phyloP scores from a whole-genome alignment of 2,329 filamentous ascomycete genomes.

The Metarhizium anisopliae region DNA sequence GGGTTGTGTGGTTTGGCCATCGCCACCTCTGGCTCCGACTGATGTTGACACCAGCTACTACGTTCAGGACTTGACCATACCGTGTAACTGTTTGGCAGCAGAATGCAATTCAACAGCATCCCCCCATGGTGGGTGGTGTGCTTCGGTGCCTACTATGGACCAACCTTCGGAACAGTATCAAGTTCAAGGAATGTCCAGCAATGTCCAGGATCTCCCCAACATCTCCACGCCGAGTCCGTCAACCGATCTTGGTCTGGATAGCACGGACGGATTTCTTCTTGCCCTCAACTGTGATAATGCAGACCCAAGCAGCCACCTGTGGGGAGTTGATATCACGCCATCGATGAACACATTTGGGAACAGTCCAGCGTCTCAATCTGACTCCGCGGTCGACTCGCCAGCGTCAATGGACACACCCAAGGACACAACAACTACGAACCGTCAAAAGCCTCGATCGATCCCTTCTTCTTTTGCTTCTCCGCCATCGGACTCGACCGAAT shows the following conservation, averaged over 20 bases:
- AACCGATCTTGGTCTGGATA: not conserved
- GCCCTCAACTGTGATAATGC: not conserved
- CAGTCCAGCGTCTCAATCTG: conserved; percentile 3
- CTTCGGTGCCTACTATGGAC: not conserved
- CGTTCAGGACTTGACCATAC: not conserved
- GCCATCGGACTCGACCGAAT: conserved; percentile 16
- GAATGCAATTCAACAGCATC: not conserved
- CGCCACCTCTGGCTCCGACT: conserved; percentile 20
- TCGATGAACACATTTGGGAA: conserved; percentile 9
- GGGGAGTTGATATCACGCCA: not conserved
- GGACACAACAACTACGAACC: not conserved
- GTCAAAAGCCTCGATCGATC: not conserved
- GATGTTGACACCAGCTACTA: conserved; percentile 3
- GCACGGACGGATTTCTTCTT: not conserved
- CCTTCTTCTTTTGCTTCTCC: conserved; percentile 7
- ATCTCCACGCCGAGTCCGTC: not conserved
- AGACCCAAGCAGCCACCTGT: not conserved
- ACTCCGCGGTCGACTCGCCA: conserved; percentile 5
- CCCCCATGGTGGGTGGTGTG: conserved; percentile 1
- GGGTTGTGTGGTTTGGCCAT: conserved; percentile 20
- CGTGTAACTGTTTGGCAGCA: not conserved
- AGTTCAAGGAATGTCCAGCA: not conserved
- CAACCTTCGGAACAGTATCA: not conserved
- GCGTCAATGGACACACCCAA: conserved; percentile 6
- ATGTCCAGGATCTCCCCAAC: not conserved